Percentiles rank a stretch among this genome's conserved stretches.
These are phyloP conservation scores for Aspergillus puulaauensis DNA, from an alignment of 2,329 filamentous ascomycete genomes.

Conservation along the genomic window DNA sequence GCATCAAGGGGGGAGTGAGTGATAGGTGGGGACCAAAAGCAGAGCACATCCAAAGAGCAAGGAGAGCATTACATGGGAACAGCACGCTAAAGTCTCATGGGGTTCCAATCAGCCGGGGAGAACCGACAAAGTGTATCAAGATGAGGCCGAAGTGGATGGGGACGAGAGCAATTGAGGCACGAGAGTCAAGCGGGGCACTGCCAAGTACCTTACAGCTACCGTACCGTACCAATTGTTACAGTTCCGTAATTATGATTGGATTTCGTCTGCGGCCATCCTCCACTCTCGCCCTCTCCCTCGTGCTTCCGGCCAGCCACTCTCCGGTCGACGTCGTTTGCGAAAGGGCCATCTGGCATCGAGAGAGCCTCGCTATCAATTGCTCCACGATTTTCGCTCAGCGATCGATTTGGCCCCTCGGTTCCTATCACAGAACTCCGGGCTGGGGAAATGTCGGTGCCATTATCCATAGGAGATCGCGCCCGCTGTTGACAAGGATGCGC, in stretches of 20 bases:
- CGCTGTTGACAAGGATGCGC: not conserved
- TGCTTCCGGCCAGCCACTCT: not conserved
- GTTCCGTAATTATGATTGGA: not conserved
- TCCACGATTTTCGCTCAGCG: not conserved
- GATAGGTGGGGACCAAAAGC: constrained; percentile 10
- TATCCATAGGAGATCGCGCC: not conserved
- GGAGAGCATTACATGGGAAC: constrained; percentile 4
- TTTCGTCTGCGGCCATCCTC: not conserved
- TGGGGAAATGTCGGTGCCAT: not conserved
- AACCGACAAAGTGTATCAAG: constrained; percentile 5
- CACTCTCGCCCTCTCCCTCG: not conserved
- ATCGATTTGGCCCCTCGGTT: constrained; percentile 1
- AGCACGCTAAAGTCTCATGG: constrained; percentile 8
- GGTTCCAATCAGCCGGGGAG: constrained; percentile 15
- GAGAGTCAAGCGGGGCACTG: not conserved
- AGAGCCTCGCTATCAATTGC: not conserved
- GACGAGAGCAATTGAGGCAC: not conserved
- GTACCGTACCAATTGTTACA: not conserved
- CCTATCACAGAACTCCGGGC: not conserved
- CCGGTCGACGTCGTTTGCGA: not conserved
- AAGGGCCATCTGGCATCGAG: not conserved
- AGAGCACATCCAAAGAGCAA: constrained; percentile 7
- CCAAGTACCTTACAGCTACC: not conserved
- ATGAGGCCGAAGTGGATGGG: constrained; percentile 1
- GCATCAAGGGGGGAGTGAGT: constrained; percentile 5